phyloP scores from a whole-genome alignment of 176 grass and related monocot genomes.

The Musa acuminata region DNA sequence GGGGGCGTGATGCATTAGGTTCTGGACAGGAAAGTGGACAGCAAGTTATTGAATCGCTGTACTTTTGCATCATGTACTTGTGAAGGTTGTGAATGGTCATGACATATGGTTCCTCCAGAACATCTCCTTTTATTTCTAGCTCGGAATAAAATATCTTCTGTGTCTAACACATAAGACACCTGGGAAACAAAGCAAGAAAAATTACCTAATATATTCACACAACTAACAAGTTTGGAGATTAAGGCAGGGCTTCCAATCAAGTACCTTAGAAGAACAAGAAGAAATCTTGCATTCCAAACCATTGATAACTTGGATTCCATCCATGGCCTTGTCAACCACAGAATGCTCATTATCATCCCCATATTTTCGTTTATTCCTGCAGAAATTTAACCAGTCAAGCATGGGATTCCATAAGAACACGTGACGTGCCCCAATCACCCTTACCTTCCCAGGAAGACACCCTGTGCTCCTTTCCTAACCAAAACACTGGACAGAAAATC shows the following conservation, averaged over 20 bases:
- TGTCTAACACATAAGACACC: constrained; percentile 89
- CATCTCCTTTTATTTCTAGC: constrained; percentile 40
- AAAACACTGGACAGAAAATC: constrained; percentile 49
- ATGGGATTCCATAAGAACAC: not conserved
- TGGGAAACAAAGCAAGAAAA: constrained; percentile 18
- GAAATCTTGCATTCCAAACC: constrained; percentile 98
- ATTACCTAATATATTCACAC: not conserved
- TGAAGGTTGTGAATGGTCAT: constrained; percentile 12
- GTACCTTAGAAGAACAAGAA: constrained; percentile 66
- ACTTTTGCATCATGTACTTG: constrained; percentile 39
- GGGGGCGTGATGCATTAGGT: not conserved
- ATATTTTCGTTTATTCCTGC: constrained; percentile 72
- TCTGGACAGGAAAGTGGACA: constrained; percentile 24
- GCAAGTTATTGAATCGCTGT: constrained; percentile 64
- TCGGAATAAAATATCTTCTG: constrained; percentile 82
- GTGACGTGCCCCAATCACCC: not conserved
- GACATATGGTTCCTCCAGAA: constrained; percentile 2
- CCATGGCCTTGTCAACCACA: constrained; percentile 40
- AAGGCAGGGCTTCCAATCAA: not conserved
- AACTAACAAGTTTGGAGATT: not conserved
- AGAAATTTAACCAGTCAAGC: constrained; percentile 7
- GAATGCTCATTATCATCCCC: constrained; percentile 44
- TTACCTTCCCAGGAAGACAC: constrained; percentile 77
- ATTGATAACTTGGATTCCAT: constrained; percentile 61
- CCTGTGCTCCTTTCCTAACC: constrained; percentile 39